Percentiles rank a stretch among this genome's conserved stretches.
These are phyloP conservation scores for Metroxylon sagu DNA, from an alignment of 176 grass and related monocot genomes.

Conservation along the genomic window DNA sequence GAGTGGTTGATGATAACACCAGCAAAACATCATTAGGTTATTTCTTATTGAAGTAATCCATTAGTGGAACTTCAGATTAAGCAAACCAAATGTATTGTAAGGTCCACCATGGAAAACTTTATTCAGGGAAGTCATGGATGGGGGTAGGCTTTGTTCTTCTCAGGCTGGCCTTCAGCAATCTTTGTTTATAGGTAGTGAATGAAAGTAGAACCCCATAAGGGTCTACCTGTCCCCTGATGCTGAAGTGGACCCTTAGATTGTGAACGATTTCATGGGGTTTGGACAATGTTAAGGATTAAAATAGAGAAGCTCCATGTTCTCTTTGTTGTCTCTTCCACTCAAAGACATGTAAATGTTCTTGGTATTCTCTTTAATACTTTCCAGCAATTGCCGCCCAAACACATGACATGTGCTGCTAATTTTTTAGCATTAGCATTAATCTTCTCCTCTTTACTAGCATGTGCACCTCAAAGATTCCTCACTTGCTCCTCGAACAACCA, in stretches of 20 bases:
- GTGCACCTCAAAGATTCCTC: constrained; percentile 50
- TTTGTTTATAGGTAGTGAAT: constrained; percentile 19
- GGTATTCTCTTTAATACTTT: constrained; percentile 47
- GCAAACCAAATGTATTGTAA: no score
- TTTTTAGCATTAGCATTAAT: constrained; percentile 40
- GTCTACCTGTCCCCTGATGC: constrained; percentile 17
- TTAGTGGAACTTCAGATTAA: no score
- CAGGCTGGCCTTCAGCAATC: constrained; percentile 8
- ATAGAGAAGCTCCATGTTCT: constrained; percentile 27
- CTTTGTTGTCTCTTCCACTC: constrained; percentile 51
- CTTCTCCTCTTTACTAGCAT: constrained; percentile 41
- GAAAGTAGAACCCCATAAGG: constrained; percentile 23
- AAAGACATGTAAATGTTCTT: constrained; percentile 53
- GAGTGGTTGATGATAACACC: no score
- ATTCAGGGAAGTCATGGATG: no score
- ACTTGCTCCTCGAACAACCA: constrained; percentile 7
- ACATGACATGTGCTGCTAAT: constrained; percentile 41
- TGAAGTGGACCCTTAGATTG: constrained; percentile 5
- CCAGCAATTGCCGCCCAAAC: constrained; percentile 33
- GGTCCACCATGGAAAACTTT: no score
- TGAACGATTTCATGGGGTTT: neutral
- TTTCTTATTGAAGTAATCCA: no score
- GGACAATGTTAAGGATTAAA: constrained; percentile 19
- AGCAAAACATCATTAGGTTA: no score
- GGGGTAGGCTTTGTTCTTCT: constrained; percentile 5